phyloP scores from a whole-genome alignment of 805 yeast species.

The Pichia gijzeniarum region DNA sequence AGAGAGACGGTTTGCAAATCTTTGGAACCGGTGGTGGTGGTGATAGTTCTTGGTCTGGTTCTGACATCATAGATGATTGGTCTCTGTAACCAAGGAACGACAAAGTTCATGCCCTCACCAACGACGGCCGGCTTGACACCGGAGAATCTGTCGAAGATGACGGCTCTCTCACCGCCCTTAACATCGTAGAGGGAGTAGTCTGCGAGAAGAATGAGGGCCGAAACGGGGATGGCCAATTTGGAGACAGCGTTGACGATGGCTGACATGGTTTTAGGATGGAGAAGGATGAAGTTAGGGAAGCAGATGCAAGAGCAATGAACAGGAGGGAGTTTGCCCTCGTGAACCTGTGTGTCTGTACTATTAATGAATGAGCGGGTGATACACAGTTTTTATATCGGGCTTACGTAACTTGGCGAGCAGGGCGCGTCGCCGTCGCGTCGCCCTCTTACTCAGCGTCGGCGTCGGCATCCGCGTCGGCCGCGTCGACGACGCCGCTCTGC shows the following conservation, averaged over 20 bases:
- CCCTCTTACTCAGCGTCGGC: too few species aligned
- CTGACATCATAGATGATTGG: slow-evolving; percentile 89
- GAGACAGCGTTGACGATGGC: slow-evolving; percentile 36
- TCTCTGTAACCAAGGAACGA: slow-evolving; percentile 92
- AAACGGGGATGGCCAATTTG: slow-evolving; percentile 62
- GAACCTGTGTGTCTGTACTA: too few species aligned
- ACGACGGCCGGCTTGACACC: slow-evolving; percentile 87
- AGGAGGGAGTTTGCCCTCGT: too few species aligned
- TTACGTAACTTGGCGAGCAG: too few species aligned
- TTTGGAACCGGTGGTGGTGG: slow-evolving; percentile 94
- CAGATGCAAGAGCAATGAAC: too few species aligned
- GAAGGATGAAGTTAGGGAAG: too few species aligned
- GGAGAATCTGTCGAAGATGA: slow-evolving; percentile 81
- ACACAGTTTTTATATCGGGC: too few species aligned
- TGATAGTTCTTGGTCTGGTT: slow-evolving; percentile 89
- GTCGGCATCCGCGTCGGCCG: slow-evolving; percentile 43
- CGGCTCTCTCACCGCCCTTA: slow-evolving; percentile 93
- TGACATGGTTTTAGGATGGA: slow-evolving; percentile 30
- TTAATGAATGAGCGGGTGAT: too few species aligned
- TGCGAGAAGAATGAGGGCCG: slow-evolving; percentile 61
- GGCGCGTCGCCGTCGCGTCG: too few species aligned
- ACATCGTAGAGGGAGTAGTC: slow-evolving; percentile 91
- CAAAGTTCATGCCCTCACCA: slow-evolving; percentile 96
- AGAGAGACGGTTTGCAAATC: slow-evolving; percentile 94
- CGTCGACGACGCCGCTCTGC: slow-evolving; percentile 50